Evolutionary conservation across 345 rosid genomes (phyloP).

Genomic region (Atalantia buxifolia): DNA sequence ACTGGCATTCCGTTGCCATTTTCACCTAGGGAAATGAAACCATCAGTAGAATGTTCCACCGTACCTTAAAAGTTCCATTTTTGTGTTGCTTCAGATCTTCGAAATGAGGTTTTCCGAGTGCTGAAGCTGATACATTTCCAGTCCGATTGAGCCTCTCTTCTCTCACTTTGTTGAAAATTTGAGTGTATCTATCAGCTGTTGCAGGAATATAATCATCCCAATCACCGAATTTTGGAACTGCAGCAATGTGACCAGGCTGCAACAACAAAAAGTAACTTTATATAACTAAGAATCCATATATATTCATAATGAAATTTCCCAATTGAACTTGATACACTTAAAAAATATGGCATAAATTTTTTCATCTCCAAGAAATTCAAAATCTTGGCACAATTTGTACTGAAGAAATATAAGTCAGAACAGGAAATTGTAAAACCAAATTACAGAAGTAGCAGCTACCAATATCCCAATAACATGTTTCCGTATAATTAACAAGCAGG

Average conservation of each 20-base stretch:
- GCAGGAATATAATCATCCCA: conserved; percentile 39
- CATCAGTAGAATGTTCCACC: background rate
- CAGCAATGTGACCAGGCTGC: conserved; percentile 24
- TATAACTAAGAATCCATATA: background rate
- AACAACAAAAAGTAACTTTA: background rate
- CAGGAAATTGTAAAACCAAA: no score
- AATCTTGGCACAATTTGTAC: background rate
- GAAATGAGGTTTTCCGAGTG: background rate
- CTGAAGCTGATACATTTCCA: background rate
- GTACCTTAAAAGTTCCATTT: conserved; percentile 13
- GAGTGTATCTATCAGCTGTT: conserved; percentile 30
- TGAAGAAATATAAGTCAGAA: background rate
- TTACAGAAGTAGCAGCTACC: no score
- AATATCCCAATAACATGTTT: no score
- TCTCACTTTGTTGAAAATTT: conserved; percentile 27
- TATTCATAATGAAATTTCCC: background rate
- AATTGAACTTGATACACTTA: background rate
- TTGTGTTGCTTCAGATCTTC: background rate
- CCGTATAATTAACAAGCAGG: no score
- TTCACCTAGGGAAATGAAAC: background rate
- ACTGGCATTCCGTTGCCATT: no score
- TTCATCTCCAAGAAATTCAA: background rate
- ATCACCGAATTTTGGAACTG: conserved; percentile 36
- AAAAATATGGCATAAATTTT: background rate
- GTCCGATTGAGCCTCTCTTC: conserved; percentile 26